Base-by-base conservation (phyloP, 2,329 filamentous ascomycete species). In the Aspergillus flavus region DNA sequence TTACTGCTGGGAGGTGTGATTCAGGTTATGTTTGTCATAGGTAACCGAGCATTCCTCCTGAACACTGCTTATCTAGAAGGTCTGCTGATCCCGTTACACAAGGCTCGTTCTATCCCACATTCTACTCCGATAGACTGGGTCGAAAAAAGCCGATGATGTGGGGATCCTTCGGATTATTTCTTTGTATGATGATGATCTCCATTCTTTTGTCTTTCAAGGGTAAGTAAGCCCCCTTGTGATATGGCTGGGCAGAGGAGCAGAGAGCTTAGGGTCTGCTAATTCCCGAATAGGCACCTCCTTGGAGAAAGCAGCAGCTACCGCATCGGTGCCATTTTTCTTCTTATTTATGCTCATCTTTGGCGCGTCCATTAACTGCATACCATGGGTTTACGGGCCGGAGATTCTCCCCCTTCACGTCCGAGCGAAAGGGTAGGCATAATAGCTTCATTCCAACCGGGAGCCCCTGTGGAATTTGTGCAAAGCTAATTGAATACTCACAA, bases 381-480 rank as follows among this genome's bases (percentile, higher is more conserved):
- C 82, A 2, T 84, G 82, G 82, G 81, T 83, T 0, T 82, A 82
- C 63, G 80, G 82, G 4, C 81, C 82, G 0, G 82, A 85, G 66
- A 83, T 85, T 48, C 71, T 84, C 1, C 83, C 83, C 0, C 75
- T 84, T 4, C 81, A 83, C 62, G 82, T 81, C 4, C 75, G 83
- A 36, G 79, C 82, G 2, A 83, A 84, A 69, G 83, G 83, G 19
- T 83, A 78, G 60, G 69, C 62, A 48, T 28, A 55, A 26, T n/a
- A 26, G 30, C 52, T 39, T 39, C 52, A 55, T 55, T 55, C 46
- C 60, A 58, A 48, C 16, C 10, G 28, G 48, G n/a, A 19, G 32
- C n/a, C 46, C 55, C 52, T 39, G 32, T 21, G 52, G 52, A 58
- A 58, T 32, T 21, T 28, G 28, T 54, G 48, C 32, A 52, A 45